phyloP scores from a whole-genome alignment of 75 land plant genomes.

The Selaginella moellendorffii region DNA sequence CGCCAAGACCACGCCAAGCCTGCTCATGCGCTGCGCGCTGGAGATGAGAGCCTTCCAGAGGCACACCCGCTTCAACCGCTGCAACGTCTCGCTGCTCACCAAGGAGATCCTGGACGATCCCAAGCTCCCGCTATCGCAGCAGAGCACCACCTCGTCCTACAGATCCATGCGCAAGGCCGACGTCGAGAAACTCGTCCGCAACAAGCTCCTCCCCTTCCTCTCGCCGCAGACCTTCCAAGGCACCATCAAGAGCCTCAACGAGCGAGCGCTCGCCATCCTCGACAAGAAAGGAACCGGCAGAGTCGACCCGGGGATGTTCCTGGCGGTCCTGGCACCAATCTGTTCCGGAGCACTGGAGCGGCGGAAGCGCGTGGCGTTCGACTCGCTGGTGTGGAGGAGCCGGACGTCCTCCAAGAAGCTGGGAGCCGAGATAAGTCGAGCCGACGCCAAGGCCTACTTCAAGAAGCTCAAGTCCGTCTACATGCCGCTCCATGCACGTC shows the following conservation, averaged over 20 bases:
- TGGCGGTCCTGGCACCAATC: constrained; percentile 65
- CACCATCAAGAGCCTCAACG: constrained; percentile 69
- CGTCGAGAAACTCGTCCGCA: constrained; percentile 47
- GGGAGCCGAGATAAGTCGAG: neutral
- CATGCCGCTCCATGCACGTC: neutral
- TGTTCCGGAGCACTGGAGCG: constrained; percentile 61
- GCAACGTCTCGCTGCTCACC: constrained; percentile 44
- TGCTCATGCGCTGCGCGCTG: constrained; percentile 49
- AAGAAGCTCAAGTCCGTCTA: neutral
- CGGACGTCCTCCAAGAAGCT: neutral
- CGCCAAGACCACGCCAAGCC: constrained; percentile 48
- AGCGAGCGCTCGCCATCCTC: constrained; percentile 47
- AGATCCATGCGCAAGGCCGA: constrained; percentile 69
- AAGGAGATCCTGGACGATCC: constrained; percentile 26
- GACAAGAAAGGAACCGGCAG: constrained; percentile 63
- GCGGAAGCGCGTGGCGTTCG: constrained; percentile 68
- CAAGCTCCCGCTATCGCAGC: constrained; percentile 28
- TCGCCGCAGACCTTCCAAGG: constrained; percentile 86
- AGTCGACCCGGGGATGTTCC: constrained; percentile 86
- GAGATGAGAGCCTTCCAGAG: constrained; percentile 75
- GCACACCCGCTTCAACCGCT: constrained; percentile 45
- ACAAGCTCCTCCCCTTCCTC: constrained; percentile 43
- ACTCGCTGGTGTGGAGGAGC: constrained; percentile 61
- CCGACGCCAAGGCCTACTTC: neutral
- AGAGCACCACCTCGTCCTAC: no score